Evolutionary conservation across 1,284 basidiomycete species (phyloP).

Genomic region (Fomes fomentarius): DNA sequence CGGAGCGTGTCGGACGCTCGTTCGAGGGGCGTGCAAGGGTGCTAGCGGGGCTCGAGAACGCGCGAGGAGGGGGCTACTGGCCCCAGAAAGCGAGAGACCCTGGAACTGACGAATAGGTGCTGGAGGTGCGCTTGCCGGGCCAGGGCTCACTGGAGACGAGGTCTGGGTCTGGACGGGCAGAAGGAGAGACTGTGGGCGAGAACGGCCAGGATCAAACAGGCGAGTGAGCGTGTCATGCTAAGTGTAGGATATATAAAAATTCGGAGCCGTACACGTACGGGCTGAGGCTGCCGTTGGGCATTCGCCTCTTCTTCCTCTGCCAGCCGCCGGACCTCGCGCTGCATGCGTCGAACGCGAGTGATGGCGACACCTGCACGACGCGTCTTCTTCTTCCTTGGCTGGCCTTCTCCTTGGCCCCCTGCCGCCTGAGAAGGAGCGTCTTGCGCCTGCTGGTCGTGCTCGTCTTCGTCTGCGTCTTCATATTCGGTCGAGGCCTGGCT

Average conservation of each 20-base stretch:
- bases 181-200: slow-evolving; percentile 12
- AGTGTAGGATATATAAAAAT: slow-evolving; percentile 1
- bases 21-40: slow-evolving; percentile 17
- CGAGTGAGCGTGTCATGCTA: not conserved
- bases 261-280: slow-evolving; percentile 14
- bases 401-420: slow-evolving; percentile 13
- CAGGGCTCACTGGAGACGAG: not conserved
- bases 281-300: slow-evolving; percentile 17
- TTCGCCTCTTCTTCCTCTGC: slow-evolving; percentile 22
- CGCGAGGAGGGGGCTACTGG: slow-evolving; percentile 8
- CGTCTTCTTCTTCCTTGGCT: slow-evolving; percentile 26
- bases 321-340: slow-evolving; percentile 23
- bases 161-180: slow-evolving; percentile 9
- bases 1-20: slow-evolving; percentile 15
- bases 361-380: slow-evolving; percentile 22
- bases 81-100: not conserved
- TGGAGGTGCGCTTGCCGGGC: slow-evolving; percentile 3
- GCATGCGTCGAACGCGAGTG: slow-evolving; percentile 22
- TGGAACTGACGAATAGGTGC: slow-evolving; percentile 5
- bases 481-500: slow-evolving; percentile 16
- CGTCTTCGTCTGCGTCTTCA: slow-evolving; percentile 19
- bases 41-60: slow-evolving; percentile 12
- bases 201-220: slow-evolving; percentile 1
- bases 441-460: slow-evolving; percentile 10
- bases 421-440: slow-evolving; percentile 8